A percentile compares a stretch with the other conserved stretches of the same genome.
phyloP scores from a whole-genome alignment of 305 asterid genomes.

The Fraxinus angustifolia region DNA sequence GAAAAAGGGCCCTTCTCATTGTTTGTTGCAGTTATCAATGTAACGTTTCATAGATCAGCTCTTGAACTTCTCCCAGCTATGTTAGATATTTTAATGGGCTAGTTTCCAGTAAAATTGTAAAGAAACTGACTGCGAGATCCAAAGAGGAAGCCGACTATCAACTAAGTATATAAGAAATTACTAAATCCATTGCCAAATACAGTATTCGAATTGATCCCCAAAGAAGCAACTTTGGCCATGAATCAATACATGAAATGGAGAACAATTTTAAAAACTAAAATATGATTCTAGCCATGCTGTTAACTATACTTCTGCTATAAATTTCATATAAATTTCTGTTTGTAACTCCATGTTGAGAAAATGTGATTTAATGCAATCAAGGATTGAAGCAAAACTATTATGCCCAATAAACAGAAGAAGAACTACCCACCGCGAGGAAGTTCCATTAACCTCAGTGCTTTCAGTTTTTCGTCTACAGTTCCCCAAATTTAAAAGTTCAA shows the following conservation, averaged over 20 bases:
- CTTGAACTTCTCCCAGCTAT: slow-evolving; percentile 6
- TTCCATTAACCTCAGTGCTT: slow-evolving; percentile 83
- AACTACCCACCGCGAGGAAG: slow-evolving; percentile 86
- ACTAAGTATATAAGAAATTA: slow-evolving; percentile 10
- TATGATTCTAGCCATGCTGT: slow-evolving; percentile 2
- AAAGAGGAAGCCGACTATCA: slow-evolving; percentile 16
- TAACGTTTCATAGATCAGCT: not conserved
- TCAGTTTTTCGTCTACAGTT: slow-evolving; percentile 95
- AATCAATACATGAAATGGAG: not conserved
- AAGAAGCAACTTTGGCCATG: not conserved
- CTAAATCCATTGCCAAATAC: not conserved
- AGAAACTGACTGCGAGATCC: slow-evolving; percentile 5
- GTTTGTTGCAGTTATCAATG: not conserved
- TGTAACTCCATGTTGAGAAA: slow-evolving; percentile 3
- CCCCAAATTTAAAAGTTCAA: slow-evolving; percentile 85
- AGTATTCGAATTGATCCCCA: slow-evolving; percentile 11
- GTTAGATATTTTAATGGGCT: slow-evolving; percentile 1
- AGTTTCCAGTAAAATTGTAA: not conserved
- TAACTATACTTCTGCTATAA: not conserved
- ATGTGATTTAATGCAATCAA: slow-evolving; percentile 2
- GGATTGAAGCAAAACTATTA: slow-evolving; percentile 16
- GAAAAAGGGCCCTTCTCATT: slow-evolving; percentile 9
- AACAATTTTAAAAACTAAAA: not conserved
- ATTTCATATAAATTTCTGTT: not conserved
- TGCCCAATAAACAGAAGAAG: slow-evolving; percentile 12